Evolutionary conservation across 495 filamentous ascomycete species (phyloP).

Genomic region (Annulohypoxylon moriforme): DNA sequence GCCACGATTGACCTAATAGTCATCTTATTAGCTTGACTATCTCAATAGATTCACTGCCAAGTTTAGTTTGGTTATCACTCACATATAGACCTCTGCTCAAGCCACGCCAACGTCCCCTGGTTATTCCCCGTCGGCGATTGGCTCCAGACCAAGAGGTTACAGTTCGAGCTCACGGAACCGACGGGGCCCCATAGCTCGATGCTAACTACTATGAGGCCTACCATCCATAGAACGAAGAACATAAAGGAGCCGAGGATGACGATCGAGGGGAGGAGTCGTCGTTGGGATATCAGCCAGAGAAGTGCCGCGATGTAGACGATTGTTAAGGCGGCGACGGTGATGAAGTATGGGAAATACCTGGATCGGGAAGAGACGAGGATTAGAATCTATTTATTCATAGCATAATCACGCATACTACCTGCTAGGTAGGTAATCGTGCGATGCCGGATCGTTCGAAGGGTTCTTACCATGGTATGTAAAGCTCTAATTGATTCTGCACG

Average conservation of each 20-base stretch:
- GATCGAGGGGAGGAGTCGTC: conserved; percentile 86
- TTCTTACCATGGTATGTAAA: conserved; percentile 85
- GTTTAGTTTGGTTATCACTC: conserved; percentile 51
- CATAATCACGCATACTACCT: background rate
- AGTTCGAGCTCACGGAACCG: conserved; percentile 81
- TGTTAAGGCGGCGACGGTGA: conserved; percentile 74
- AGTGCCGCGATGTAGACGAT: conserved; percentile 80
- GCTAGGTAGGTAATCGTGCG: no score
- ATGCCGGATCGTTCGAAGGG: no score
- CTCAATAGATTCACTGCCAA: background rate
- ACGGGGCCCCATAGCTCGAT: conserved; percentile 88
- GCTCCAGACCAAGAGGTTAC: conserved; percentile 75
- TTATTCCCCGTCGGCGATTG: conserved; percentile 68
- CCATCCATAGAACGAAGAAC: conserved; percentile 91
- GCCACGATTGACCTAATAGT: conserved; percentile 64
- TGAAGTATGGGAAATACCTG: conserved; percentile 96
- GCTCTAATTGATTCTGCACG: conserved; percentile 75
- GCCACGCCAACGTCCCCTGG: conserved; percentile 80
- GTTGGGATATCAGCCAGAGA: conserved; percentile 77
- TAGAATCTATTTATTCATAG: background rate
- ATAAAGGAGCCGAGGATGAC: conserved; percentile 94
- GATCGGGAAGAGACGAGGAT: background rate
- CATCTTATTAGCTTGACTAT: conserved; percentile 30
- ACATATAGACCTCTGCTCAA: conserved; percentile 90
- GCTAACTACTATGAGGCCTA: conserved; percentile 87